phyloP scores from a whole-genome alignment of 257 asterid species.

The Agastache rugosa region DNA sequence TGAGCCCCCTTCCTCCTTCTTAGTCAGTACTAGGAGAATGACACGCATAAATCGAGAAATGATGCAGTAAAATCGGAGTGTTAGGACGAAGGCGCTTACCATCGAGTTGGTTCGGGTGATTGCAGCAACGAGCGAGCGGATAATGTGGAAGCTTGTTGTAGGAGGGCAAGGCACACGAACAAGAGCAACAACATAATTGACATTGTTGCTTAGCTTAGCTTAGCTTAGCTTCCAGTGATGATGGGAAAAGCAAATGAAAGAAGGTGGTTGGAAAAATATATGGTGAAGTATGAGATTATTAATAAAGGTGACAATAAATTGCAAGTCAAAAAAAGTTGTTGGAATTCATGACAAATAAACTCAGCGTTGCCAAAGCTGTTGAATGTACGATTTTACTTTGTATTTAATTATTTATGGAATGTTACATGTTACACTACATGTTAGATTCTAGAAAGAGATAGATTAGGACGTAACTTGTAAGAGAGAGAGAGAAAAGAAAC shows the following conservation, averaged over 20 bases:
- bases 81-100: constrained; percentile 24
- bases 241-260: not conserved
- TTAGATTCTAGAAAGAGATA: not conserved
- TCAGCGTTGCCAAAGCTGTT: constrained; percentile 49
- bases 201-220: constrained; percentile 33
- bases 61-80: not conserved
- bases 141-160: constrained; percentile 20
- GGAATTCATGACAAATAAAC: constrained; percentile 39
- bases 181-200: constrained; percentile 31
- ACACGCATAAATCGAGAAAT: not conserved
- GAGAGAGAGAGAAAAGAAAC: not conserved
- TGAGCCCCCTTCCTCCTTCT: too few relatives aligned
- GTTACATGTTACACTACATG: not conserved
- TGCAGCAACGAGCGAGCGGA: constrained; percentile 21
- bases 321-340: constrained; percentile 47
- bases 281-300: constrained; percentile 13
- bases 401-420: constrained; percentile 6
- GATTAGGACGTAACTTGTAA: not conserved
- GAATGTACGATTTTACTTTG: not conserved
- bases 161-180: constrained; percentile 37
- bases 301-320: constrained; percentile 39
- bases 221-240: not conserved
- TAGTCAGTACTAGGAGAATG: too few relatives aligned
- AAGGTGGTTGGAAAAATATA: constrained; percentile 11
- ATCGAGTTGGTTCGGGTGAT: constrained; percentile 28